Evolutionary conservation across 192 early-diverging fungal genomes (phyloP).

Genomic region (Paraglomus occultum): DNA sequence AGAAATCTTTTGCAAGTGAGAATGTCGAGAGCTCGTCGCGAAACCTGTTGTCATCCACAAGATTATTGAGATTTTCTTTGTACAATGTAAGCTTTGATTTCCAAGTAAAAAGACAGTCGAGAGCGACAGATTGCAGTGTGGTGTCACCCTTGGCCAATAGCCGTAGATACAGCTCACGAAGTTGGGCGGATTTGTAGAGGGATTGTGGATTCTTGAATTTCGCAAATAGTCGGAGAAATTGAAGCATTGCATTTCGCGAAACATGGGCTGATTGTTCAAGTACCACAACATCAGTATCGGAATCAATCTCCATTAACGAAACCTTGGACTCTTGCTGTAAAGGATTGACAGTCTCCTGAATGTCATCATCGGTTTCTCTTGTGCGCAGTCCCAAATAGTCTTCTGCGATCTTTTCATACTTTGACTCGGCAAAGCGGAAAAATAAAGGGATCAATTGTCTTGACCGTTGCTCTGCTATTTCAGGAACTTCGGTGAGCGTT

Average conservation of each 20-base stretch:
- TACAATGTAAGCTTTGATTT: constrained; percentile 68
- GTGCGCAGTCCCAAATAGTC: constrained; percentile 6
- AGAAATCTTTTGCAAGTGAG: constrained; percentile 60
- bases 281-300: constrained; percentile 14
- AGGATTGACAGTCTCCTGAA: background rate
- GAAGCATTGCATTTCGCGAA: constrained; percentile 34
- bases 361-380: no score
- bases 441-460: constrained; percentile 62
- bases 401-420: constrained; percentile 39
- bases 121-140: constrained; percentile 70
- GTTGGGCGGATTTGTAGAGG: constrained; percentile 47
- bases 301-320: constrained; percentile 27
- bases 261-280: constrained; percentile 23
- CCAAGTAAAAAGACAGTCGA: constrained; percentile 87
- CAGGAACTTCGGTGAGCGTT: constrained; percentile 55
- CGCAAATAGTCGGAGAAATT: constrained; percentile 63
- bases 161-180: constrained; percentile 66
- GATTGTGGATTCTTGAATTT: constrained; percentile 63
- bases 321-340: constrained; percentile 35
- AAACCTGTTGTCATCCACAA: constrained; percentile 85
- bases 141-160: constrained; percentile 81
- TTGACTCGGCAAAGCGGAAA: constrained; percentile 55
- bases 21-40: constrained; percentile 86
- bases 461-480: constrained; percentile 62
- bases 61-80: constrained; percentile 69